Evolutionary conservation across 441 rosid species (phyloP).

Genomic region (Bocquillonia castaneifolia): DNA sequence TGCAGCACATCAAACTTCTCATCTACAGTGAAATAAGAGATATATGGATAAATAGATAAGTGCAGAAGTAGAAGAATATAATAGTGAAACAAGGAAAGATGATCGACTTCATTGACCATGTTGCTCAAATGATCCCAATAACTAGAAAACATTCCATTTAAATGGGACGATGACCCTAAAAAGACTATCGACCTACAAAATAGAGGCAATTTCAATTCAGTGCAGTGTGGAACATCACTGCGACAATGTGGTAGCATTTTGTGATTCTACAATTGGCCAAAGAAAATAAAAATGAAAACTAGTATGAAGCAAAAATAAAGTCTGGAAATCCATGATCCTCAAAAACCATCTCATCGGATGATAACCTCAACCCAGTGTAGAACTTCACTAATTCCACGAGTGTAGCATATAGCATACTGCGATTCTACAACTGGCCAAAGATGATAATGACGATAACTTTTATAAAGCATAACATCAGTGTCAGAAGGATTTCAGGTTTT

Average conservation of each 20-base stretch:
- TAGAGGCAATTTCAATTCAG: no score
- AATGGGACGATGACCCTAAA: no score
- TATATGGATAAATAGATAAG: not conserved
- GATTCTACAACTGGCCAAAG: not conserved
- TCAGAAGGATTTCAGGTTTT: conserved; percentile 4
- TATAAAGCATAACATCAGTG: not conserved
- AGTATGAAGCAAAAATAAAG: not conserved
- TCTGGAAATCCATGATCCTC: not conserved
- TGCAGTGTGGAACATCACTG: no score
- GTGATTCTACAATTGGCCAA: no score
- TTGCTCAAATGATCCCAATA: not conserved
- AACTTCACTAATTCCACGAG: not conserved
- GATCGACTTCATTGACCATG: not conserved
- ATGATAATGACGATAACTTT: not conserved
- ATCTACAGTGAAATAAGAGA: not conserved
- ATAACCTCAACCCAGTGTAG: not conserved
- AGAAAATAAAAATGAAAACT: no score
- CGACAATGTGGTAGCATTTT: no score
- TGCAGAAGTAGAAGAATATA: not conserved
- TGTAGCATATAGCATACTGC: not conserved
- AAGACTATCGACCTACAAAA: no score
- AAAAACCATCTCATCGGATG: not conserved
- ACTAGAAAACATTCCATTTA: no score
- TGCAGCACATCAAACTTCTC: not conserved
- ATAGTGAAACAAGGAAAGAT: not conserved